Evolutionary conservation across 2,329 filamentous ascomycete species (phyloP).

Genomic region (Blumeria graminis): DNA sequence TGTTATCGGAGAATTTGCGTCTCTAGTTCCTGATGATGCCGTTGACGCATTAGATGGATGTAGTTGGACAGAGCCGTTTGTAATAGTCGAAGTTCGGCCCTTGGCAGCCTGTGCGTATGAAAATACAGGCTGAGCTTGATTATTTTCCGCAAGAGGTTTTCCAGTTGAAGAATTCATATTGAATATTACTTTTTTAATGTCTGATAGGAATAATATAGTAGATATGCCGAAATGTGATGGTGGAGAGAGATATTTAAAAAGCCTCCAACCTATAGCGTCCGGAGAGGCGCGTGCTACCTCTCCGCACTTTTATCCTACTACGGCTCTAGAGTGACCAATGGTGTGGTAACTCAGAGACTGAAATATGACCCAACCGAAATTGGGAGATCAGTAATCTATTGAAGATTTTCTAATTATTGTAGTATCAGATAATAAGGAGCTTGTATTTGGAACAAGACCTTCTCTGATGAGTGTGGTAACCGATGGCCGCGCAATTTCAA

Average conservation of each 20-base stretch:
- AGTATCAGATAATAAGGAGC: too few species aligned
- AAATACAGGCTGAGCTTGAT: slow-evolving; percentile 31
- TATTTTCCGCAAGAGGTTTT: slow-evolving; percentile 15
- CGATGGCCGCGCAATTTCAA: too few species aligned
- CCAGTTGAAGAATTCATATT: slow-evolving; percentile 20
- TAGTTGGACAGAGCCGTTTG: slow-evolving; percentile 10
- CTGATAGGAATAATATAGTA: background rate
- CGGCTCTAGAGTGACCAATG: slow-evolving; percentile 2
- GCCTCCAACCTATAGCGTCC: slow-evolving; percentile 15
- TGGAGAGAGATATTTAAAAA: slow-evolving; percentile 5
- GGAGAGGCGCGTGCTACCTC: slow-evolving; percentile 18
- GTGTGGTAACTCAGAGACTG: too few species aligned
- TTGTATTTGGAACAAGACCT: too few species aligned
- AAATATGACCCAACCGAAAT: too few species aligned
- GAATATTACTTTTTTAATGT: background rate
- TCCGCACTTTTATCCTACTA: slow-evolving; percentile 12
- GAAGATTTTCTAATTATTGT: too few species aligned
- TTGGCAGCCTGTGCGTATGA: slow-evolving; percentile 94
- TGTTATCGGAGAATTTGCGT: slow-evolving; percentile 9
- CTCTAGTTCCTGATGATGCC: slow-evolving; percentile 13
- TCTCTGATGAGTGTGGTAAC: too few species aligned
- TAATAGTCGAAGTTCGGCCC: slow-evolving; percentile 26
- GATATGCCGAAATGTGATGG: background rate
- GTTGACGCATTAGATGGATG: slow-evolving; percentile 13
- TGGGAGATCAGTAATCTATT: too few species aligned